Percentiles rank a stretch among this genome's conserved stretches.
Conservation (phyloP, 768 basidiomycete genomes). For the Suillus subaureus region DNA sequence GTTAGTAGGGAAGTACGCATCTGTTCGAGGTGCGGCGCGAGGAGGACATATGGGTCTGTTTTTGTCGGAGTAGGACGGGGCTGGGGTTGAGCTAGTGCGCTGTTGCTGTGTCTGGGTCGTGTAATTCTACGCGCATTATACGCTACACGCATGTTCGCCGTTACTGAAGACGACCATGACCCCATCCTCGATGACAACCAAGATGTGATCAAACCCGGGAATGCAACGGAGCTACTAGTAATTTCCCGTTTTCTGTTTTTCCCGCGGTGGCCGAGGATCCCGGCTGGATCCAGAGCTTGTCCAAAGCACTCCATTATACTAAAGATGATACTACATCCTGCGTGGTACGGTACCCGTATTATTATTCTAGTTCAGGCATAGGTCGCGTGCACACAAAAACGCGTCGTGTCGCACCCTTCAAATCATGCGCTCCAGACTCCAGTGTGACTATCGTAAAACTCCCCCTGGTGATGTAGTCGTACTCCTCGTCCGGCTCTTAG, state of each 20-base stretch:
- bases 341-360: neutral
- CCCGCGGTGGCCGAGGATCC: conserved; percentile 1
- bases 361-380: neutral
- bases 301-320: neutral
- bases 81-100: conserved; percentile 44
- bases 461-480: conserved; percentile 32
- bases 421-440: neutral
- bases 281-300: neutral
- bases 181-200: conserved; percentile 23
- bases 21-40: conserved; percentile 71
- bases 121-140: conserved; percentile 10
- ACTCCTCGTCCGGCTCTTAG: conserved; percentile 30
- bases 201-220: neutral
- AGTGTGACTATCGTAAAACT: neutral
- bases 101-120: conserved; percentile 20
- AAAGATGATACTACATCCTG: neutral
- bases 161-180: conserved; percentile 18
- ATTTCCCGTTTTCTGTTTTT: conserved; percentile 9
- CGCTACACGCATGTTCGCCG: conserved; percentile 20
- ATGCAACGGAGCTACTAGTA: neutral
- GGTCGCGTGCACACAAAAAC: conserved; percentile 4
- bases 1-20: conserved; percentile 73
- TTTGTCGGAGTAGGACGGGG: conserved; percentile 14
- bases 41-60: conserved; percentile 67
- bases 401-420: neutral